A percentile compares a stretch with the other conserved stretches of the same genome.
phyloP scores from a whole-genome alignment of 495 filamentous ascomycete genomes.

The Penicillium coffeae region DNA sequence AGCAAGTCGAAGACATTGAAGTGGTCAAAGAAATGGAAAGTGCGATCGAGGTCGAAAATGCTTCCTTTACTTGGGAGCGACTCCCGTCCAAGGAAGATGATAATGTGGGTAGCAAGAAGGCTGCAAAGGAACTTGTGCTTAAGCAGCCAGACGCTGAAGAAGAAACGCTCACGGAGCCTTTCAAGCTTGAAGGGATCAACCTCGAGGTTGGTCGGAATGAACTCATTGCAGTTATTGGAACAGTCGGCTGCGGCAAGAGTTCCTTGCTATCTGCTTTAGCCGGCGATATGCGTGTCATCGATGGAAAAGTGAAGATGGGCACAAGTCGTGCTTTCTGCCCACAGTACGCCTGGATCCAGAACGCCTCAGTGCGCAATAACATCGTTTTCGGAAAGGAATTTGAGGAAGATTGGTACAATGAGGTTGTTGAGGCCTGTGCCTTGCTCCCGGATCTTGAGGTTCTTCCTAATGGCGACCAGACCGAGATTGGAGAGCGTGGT shows the following conservation, averaged over 20 bases:
- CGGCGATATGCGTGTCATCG: constrained; percentile 86
- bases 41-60: constrained; percentile 69
- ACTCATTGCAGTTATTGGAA: constrained; percentile 84
- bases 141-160: constrained; percentile 39
- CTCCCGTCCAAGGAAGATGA: constrained; percentile 61
- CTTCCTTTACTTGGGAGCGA: constrained; percentile 91
- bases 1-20: constrained; percentile 69
- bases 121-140: constrained; percentile 18
- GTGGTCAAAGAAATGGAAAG: constrained; percentile 57
- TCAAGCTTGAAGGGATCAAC: constrained; percentile 72
- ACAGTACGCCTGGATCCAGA: constrained; percentile 98
- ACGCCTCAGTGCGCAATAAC: constrained; percentile 79
- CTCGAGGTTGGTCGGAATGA: constrained; percentile 76
- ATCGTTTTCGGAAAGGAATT: constrained; percentile 79
- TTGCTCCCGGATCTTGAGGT: constrained; percentile 53
- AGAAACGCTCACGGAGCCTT: constrained; percentile 67
- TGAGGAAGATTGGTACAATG: constrained; percentile 50
- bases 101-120: constrained; percentile 34
- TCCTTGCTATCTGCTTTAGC: constrained; percentile 87
- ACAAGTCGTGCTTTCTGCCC: constrained; percentile 84
- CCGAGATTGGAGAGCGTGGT: constrained; percentile 59
- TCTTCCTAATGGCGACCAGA: constrained; percentile 53
- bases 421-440: constrained; percentile 56
- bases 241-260: constrained; percentile 88
- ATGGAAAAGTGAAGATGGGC: constrained; percentile 68